A percentile compares a stretch with the other conserved stretches of the same genome.
Evolutionary conservation across 176 grass and related monocot genomes (phyloP).

Genomic region (Lolium rigidum): DNA sequence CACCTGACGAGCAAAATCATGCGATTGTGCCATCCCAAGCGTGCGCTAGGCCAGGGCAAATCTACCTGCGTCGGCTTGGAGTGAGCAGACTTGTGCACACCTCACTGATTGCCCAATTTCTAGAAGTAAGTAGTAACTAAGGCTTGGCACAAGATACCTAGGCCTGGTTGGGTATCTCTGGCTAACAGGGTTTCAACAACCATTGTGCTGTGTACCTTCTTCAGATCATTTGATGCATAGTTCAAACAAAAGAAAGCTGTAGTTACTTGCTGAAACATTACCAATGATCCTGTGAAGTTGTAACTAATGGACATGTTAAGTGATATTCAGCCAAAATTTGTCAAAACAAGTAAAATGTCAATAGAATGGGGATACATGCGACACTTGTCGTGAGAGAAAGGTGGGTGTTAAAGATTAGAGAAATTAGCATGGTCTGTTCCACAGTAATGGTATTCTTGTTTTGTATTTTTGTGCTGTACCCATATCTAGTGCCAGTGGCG

Average conservation of each 20-base stretch:
- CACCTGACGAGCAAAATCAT: too few species aligned
- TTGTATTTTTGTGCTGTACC: neutral
- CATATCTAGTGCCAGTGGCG: neutral
- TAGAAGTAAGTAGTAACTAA: neutral
- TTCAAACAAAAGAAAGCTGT: neutral
- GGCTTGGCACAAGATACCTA: too few species aligned
- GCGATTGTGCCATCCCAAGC: too few species aligned
- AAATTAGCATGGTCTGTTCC: neutral
- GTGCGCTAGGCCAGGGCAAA: neutral
- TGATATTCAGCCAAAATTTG: neutral
- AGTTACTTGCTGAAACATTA: neutral
- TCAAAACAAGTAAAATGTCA: neutral
- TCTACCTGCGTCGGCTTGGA: neutral
- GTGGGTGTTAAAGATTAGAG: neutral
- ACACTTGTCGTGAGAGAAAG: neutral
- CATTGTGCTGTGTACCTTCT: conserved; percentile 2
- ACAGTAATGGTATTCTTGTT: neutral
- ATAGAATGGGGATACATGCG: neutral
- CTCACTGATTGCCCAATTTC: neutral
- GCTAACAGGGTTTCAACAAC: neutral
- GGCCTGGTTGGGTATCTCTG: neutral
- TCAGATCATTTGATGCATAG: conserved; percentile 22
- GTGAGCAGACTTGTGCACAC: too few species aligned
- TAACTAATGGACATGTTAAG: conserved; percentile 14
- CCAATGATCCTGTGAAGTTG: neutral